Evolutionary conservation across 129 eudicot species (phyloP), one percentile per base, ranked within the genome.

Genomic region (Ambrosia artemisiifolia): DNA sequence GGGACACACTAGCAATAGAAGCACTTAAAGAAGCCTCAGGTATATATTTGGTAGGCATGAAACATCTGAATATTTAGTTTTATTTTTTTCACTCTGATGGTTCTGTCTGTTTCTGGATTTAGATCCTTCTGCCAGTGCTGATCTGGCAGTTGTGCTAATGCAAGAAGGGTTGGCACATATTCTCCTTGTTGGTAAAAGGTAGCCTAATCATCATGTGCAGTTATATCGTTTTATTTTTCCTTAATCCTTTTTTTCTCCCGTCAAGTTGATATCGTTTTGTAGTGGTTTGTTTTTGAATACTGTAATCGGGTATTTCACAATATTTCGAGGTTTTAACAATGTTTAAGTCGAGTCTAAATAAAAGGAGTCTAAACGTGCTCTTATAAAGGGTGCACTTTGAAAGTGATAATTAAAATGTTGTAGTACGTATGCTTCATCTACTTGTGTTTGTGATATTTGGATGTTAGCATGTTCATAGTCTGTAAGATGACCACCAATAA

Each of bases 61-160:
- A 44, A 28, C 3, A 11, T 47, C 24, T 47, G 7, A 47, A 33
- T 44, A 28, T 2, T 67, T 67, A 8, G 17, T 16, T 61, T 36
- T 60, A n/a, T 19, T 49, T 38, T 47, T 53, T 62, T 80, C 5
- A 78, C 35, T 69, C 75, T 73, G 59, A 46, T 51, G 70, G 16
- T 40, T 67, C 40, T 38, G 38, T 81, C 20, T 38, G 38, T 81
- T 18, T 56, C 17, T 57, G 69, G 78, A 76, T 67, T 59, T 81
- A 93, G 98, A 94, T 80, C 96, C 99, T 68, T 51, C 89, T 69
- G 99, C 91, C 36, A 84, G 99, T 74, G 99, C 99, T 72, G 99
- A 95, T 81, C 78, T 95, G 67, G 99, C 94, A 19, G 97, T 95
- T 72, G 79, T 95, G 71, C 65, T 95, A 61, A 95, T 95, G 99